Base-by-base conservation (phyloP, 352 stramenopile species). In the Albugo laibachii region DNA sequence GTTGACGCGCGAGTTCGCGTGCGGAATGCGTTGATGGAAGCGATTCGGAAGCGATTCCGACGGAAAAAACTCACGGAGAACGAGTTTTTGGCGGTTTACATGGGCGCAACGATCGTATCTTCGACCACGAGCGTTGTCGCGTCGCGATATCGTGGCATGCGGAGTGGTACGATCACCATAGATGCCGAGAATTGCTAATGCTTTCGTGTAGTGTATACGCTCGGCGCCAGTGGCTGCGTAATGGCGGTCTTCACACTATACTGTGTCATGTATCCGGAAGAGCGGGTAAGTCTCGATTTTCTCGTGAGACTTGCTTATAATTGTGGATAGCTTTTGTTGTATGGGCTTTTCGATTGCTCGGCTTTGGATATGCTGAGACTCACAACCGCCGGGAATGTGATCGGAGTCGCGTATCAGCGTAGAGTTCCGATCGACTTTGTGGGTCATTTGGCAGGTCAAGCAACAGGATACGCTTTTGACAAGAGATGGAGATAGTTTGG, bases 231-330 rank as follows among this genome's bases (percentile, higher is more conserved):
- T 52, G 74, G 77, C 19, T 74, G 72, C 4, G 77, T 89, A 27
- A 85, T 83, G 49, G 77, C 71, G 41, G 53, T 89, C 15, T 70
- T 89, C 44, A 89, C 76, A 0, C 36, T 80, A 15, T 86, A 80
- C 46, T 89, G 74, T 45, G 52, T 85, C 24, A 55, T 83, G 11
- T 85, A 75, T 35, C 77, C 77, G 2, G 56, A 83, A 1, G 61
- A 70, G 18, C 58, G 72, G 54, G 70, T 89, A 54, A 47, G 59
- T 48, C 39, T 14, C 18, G 36, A 15, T 53, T 19, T 18, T 62
- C 0, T 51, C 27, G 13, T 15, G 15, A 20, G 36, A 15, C 11
- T 1, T 46, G 15, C 6, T 39, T 5, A 18, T 53, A 13, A 27
- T 36, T 35, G 18, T 13, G 15, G 13, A 34, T 43, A 82, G 69